Base-by-base conservation (phyloP, 352 stramenopile species). In the Pythium utonaiense region DNA sequence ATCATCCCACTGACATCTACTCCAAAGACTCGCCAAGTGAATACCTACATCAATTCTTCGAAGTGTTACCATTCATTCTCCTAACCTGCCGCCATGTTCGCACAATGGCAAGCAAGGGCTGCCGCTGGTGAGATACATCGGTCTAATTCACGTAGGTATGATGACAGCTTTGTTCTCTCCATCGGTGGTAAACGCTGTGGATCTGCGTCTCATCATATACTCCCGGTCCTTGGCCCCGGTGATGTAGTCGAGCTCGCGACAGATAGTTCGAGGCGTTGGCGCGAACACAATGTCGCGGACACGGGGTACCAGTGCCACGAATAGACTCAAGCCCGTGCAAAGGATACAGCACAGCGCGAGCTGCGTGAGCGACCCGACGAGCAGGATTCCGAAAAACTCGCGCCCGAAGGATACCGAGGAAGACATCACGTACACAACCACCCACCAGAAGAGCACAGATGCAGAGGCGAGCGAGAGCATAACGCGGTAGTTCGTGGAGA, bases 301-400 rank as follows among this genome's bases (percentile, higher is more conserved):
- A 6, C 71, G 75, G 1, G 66, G 67, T 12, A 69, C 14, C 16
- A 80, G 74, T 1, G 70, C 61, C n/a, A 70, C 36, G 6, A 67
- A 47, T 17, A 85, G 51, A 14, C 73, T 73, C 3, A 62, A 44
- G 25, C 70, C 56, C 0, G 59, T 65, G 52, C 71, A 82, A 27
- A 85, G 70, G 1, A 67, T 13, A 1, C 64, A 73, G 24, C 77
- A 62, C 0, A 87, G 57, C 4, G 75, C 62, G 8, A 78, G 56
- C 12, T 80, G 76, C 6, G 76, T 78, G 58, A 76, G 54, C 3
- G 59, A 66, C 6, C 74, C 76, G 22, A 80, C 67, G 25, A 60
- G 69, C 16, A 88, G 31, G 47, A 87, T 75, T 7, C 74, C 72
- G 47, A 85, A 90, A 54, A 88, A 86, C 53, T 87, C 74, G 24